phyloP scores from a whole-genome alignment of 805 yeast species.

The Hanseniaspora nectarophila region DNA sequence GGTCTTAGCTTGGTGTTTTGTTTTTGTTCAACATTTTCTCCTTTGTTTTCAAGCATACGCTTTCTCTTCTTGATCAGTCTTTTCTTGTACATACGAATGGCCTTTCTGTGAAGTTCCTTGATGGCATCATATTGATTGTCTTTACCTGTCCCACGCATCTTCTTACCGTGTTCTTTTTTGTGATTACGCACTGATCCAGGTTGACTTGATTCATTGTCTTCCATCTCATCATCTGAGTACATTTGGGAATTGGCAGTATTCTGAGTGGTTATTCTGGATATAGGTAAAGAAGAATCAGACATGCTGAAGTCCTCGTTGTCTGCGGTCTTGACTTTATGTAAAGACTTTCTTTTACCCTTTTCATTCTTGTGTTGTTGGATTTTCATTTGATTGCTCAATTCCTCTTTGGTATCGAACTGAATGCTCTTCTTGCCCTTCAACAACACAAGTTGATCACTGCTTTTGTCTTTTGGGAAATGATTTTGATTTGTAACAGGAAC shows the following conservation, averaged over 20 bases:
- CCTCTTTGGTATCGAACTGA: constrained; percentile 13
- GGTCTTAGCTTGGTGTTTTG: neutral
- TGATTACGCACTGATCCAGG: neutral
- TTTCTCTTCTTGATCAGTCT: constrained; percentile 4
- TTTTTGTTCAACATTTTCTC: neutral
- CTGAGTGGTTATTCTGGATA: constrained; percentile 13
- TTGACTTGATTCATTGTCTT: neutral
- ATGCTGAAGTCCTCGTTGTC: constrained; percentile 6
- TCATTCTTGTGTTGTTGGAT: constrained; percentile 10
- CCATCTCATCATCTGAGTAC: neutral
- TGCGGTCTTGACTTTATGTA: neutral
- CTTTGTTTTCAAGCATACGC: neutral
- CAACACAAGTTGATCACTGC: neutral
- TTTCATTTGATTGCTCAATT: constrained; percentile 14
- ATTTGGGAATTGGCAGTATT: constrained; percentile 6
- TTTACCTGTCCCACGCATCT: neutral
- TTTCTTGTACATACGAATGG: constrained; percentile 10
- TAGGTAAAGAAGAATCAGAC: constrained; percentile 11
- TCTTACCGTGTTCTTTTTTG: neutral
- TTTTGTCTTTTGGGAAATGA: neutral
- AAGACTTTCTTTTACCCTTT: neutral
- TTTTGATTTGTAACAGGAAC: neutral
- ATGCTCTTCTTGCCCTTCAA: constrained; percentile 10
- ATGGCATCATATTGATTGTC: constrained; percentile 12
- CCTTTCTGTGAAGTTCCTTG: constrained; percentile 13